Evolutionary conservation across 805 yeast species (phyloP).

Genomic region (Peterozyma xylosa): DNA sequence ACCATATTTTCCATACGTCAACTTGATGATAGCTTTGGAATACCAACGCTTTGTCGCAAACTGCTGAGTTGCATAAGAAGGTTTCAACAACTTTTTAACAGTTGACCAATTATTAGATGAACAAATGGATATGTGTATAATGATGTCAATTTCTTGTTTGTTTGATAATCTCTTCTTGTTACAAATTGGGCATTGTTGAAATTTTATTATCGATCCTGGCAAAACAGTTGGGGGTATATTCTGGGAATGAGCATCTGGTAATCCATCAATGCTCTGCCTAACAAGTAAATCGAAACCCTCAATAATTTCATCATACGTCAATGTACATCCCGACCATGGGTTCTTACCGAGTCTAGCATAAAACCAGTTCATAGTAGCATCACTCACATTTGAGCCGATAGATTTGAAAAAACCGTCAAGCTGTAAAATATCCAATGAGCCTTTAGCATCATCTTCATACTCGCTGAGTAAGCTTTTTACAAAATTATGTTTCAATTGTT

Average conservation of each 20-base stretch:
- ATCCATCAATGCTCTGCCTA: slow-evolving; percentile 6
- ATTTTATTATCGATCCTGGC: slow-evolving; percentile 38
- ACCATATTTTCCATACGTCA: slow-evolving; percentile 82
- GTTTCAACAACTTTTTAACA: slow-evolving; percentile 53
- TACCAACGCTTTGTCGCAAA: slow-evolving; percentile 89
- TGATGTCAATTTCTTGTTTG: slow-evolving; percentile 55
- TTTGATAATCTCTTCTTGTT: slow-evolving; percentile 46
- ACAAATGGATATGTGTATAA: slow-evolving; percentile 87
- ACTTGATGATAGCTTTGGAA: slow-evolving; percentile 69
- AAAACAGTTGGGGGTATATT: slow-evolving; percentile 2
- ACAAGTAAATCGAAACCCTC: slow-evolving; percentile 38
- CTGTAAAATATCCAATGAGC: slow-evolving; percentile 48
- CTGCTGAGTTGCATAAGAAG: slow-evolving; percentile 69
- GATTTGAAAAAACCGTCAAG: slow-evolving; percentile 57
- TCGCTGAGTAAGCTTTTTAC: slow-evolving; percentile 60
- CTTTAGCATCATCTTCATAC: slow-evolving; percentile 36
- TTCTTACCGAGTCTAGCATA: slow-evolving; percentile 36
- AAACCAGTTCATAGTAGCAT: slow-evolving; percentile 46
- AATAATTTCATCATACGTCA: slow-evolving; percentile 36
- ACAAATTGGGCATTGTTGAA: slow-evolving; percentile 79
- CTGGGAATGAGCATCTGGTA: not conserved
- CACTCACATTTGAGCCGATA: slow-evolving; percentile 48
- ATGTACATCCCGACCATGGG: slow-evolving; percentile 47
- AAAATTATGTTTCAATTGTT: slow-evolving; percentile 52
- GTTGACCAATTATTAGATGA: slow-evolving; percentile 70